These are phyloP conservation scores for Ceratocystis cacaofunesta DNA, from an alignment of 2,329 filamentous ascomycete species.

Conservation along the genomic window DNA sequence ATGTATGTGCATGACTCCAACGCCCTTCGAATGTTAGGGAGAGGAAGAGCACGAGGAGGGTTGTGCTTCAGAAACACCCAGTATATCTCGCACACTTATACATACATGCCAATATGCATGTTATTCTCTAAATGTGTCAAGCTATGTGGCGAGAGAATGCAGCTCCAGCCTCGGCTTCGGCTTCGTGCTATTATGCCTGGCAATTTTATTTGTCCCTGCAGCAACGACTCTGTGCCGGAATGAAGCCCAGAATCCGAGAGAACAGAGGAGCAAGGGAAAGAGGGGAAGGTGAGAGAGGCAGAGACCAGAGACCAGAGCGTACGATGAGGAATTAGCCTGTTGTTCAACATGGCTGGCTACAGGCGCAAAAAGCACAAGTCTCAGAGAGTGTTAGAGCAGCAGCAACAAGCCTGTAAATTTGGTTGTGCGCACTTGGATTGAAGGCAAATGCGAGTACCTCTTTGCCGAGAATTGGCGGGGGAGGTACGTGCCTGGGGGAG, in stretches of 20 bases:
- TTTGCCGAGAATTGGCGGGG: neutral
- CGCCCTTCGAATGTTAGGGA: no score
- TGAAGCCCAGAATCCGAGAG: neutral
- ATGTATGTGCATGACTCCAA: neutral
- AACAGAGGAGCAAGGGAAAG: neutral
- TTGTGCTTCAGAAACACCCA: no score
- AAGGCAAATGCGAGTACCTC: neutral
- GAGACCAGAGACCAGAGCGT: neutral
- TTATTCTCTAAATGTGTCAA: no score
- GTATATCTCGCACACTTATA: no score
- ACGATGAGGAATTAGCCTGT: no score
- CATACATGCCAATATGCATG: no score
- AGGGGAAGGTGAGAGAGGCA: neutral
- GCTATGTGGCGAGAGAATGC: no score
- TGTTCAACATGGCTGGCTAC: no score
- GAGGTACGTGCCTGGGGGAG: neutral
- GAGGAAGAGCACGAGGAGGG: no score
- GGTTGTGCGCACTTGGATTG: neutral
- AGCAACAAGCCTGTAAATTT: neutral
- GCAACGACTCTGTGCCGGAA: neutral
- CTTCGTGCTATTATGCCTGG: neutral
- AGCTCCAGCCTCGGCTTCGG: no score
- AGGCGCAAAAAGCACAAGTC: no score
- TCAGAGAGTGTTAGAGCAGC: neutral
- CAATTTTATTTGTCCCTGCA: neutral